These are phyloP conservation scores for Metrosideros polymorpha DNA, from an alignment of 441 rosid species.

Conservation along the genomic window DNA sequence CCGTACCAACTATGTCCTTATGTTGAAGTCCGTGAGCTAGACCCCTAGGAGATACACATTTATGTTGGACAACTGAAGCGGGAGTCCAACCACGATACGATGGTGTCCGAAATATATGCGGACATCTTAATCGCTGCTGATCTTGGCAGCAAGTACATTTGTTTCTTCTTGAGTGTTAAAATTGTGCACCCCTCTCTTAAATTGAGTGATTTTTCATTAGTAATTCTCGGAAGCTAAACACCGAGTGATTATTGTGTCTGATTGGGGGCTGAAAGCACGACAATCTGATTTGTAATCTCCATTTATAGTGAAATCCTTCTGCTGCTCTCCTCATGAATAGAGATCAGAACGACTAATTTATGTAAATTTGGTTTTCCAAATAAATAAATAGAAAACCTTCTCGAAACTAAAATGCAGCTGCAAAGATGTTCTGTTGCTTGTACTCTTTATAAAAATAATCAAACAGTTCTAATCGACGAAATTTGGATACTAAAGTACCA, in stretches of 20 bases:
- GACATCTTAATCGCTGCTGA: neutral
- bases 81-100: neutral
- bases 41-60: neutral
- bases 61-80: neutral
- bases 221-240: neutral
- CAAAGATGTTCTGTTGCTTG: neutral
- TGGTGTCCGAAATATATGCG: neutral
- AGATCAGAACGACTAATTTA: too few relatives aligned
- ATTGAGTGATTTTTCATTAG: neutral
- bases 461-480: neutral
- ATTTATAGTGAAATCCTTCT: neutral
- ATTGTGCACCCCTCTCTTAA: neutral
- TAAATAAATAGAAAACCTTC: too few relatives aligned
- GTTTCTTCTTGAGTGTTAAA: neutral
- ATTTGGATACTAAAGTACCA: neutral
- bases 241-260: neutral
- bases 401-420: neutral
- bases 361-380: too few relatives aligned
- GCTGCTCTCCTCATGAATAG: neutral
- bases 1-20: neutral
- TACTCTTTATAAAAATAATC: neutral
- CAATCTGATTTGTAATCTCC: neutral
- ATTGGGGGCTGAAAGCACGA: neutral
- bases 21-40: neutral
- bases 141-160: neutral